Conservation (phyloP, 2,329 filamentous ascomycete genomes). For the Aspergillus felis region DNA sequence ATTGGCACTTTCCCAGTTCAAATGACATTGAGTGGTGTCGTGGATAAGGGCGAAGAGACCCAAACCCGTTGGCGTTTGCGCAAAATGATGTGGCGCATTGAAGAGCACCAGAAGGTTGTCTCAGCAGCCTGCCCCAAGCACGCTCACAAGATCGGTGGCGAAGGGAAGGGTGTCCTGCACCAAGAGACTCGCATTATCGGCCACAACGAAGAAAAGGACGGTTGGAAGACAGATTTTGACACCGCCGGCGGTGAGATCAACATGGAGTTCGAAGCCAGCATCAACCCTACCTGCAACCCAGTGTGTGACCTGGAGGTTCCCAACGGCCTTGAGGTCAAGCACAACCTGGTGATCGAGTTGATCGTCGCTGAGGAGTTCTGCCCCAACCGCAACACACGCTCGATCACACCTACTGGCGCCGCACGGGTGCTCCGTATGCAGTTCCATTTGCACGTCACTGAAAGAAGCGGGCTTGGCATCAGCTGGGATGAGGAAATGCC, state of each 20-base stretch:
- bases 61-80: conserved; percentile 85
- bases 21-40: conserved; percentile 81
- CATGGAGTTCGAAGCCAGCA: conserved; percentile 68
- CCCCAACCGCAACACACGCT: conserved; percentile 63
- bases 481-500: conserved; percentile 97
- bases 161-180: conserved; percentile 68
- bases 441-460: conserved; percentile 77
- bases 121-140: conserved; percentile 79
- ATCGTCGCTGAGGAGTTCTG: conserved; percentile 89
- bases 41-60: conserved; percentile 63
- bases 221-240: conserved; percentile 82
- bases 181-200: conserved; percentile 74
- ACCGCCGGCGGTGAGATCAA: conserved; percentile 70
- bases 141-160: conserved; percentile 58
- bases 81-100: conserved; percentile 88
- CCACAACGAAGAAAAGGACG: conserved; percentile 73
- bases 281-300: conserved; percentile 60
- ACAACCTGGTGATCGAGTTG: conserved; percentile 86
- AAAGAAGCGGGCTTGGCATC: conserved; percentile 80
- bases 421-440: conserved; percentile 90
- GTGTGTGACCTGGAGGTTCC: conserved; percentile 73
- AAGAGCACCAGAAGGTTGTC: conserved; percentile 77
- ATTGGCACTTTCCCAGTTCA: conserved; percentile 75
- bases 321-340: conserved; percentile 73
- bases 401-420: conserved; percentile 81